Percentiles rank a stretch among this genome's conserved stretches.
Evolutionary conservation across 306 rosid genomes (phyloP).

Genomic region (Styphnolobium japonicum): DNA sequence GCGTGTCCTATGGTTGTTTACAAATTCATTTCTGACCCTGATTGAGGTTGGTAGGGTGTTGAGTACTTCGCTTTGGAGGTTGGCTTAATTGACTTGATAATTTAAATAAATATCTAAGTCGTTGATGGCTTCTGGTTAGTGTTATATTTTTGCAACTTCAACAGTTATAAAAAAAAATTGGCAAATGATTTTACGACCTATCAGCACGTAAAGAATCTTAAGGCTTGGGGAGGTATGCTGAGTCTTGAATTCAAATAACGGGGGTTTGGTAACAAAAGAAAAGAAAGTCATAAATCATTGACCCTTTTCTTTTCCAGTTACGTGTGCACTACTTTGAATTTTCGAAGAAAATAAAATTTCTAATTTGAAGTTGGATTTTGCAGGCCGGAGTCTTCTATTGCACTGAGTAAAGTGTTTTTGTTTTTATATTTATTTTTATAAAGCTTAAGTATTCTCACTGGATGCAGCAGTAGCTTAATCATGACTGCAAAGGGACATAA

Average conservation of each 20-base stretch:
- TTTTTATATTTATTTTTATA: neutral
- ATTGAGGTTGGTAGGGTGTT: neutral
- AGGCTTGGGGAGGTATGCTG: neutral
- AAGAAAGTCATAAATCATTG: neutral
- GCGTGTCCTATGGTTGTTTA: neutral
- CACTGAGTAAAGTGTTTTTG: neutral
- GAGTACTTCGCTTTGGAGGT: neutral
- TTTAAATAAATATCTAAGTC: neutral
- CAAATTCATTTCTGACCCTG: neutral
- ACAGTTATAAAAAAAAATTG: neutral
- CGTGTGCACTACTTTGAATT: neutral
- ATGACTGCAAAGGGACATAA: constrained; percentile 43
- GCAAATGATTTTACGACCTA: neutral
- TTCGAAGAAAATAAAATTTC: neutral
- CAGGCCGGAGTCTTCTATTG: constrained; percentile 18
- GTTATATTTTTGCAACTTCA: neutral
- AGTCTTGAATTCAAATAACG: neutral
- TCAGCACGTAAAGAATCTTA: neutral
- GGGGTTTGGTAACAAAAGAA: neutral
- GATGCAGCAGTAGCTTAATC: neutral
- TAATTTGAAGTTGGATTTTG: constrained; percentile 18
- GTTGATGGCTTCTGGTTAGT: neutral
- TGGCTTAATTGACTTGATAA: neutral
- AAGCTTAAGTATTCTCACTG: constrained; percentile 3
- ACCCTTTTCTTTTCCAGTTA: neutral